Percentiles rank a stretch among this genome's conserved stretches.
phyloP scores from a whole-genome alignment of 306 rosid species.

The Ormosia semicastrata region DNA sequence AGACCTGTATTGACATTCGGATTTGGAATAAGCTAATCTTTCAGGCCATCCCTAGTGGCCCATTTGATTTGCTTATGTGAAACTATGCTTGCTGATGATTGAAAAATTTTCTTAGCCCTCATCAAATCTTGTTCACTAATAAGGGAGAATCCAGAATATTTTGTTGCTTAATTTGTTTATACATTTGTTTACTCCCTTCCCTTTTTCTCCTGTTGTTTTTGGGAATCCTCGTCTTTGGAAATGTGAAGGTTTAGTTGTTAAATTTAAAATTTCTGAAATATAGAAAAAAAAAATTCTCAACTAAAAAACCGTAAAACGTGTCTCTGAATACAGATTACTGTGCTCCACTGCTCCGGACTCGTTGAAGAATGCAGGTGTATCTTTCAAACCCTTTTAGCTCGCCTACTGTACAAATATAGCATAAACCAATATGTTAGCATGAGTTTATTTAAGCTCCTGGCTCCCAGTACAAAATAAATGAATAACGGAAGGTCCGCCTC shows the following conservation, averaged over 20 bases:
- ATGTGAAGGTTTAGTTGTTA: not conserved
- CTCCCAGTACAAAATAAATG: too few relatives aligned
- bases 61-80: slow-evolving; percentile 16
- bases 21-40: not conserved
- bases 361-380: too few relatives aligned
- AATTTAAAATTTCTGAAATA: not conserved
- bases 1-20: slow-evolving; percentile 2
- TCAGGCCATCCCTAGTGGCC: not conserved
- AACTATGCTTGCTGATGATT: not conserved
- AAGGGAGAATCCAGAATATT: not conserved
- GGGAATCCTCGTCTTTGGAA: too few relatives aligned
- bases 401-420: too few relatives aligned
- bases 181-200: not conserved
- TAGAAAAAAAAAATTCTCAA: not conserved
- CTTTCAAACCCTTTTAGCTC: too few relatives aligned
- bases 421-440: too few relatives aligned
- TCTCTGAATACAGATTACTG: too few relatives aligned
- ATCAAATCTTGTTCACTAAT: not conserved
- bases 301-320: too few relatives aligned
- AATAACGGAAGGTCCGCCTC: too few relatives aligned
- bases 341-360: too few relatives aligned
- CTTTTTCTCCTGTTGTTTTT: not conserved
- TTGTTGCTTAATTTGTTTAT: not conserved
- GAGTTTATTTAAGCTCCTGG: too few relatives aligned
- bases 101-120: not conserved